These are phyloP conservation scores for Ligustrum vulgare DNA, from an alignment of 257 asterid species.

Conservation along the genomic window DNA sequence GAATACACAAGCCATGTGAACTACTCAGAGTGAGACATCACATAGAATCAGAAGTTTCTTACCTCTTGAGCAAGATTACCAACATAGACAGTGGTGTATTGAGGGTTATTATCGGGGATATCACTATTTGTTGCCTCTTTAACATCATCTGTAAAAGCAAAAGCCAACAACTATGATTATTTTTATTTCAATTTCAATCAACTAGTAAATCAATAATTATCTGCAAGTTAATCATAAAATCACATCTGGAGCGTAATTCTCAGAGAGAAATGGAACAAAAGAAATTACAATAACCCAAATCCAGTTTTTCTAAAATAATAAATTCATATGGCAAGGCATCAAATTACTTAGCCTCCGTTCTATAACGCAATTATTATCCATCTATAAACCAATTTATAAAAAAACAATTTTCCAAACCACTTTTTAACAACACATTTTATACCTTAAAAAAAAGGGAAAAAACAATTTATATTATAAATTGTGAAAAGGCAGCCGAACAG, in stretches of 20 bases:
- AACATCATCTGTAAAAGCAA: neutral
- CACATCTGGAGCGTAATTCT: neutral
- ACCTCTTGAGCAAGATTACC: neutral
- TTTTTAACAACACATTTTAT: no score
- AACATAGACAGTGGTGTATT: neutral
- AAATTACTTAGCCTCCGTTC: no score
- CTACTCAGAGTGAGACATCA: neutral
- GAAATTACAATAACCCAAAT: neutral
- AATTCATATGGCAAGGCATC: neutral
- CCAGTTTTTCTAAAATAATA: neutral
- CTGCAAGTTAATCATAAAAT: no score
- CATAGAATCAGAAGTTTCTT: neutral
- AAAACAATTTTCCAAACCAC: no score
- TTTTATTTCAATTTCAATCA: no score
- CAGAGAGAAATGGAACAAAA: neutral
- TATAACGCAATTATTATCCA: no score
- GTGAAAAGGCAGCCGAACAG: no score
- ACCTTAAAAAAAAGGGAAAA: no score
- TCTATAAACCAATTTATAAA: no score
- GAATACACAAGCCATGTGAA: neutral
- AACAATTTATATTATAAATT: no score
- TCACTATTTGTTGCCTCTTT: neutral
- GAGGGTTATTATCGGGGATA: neutral
- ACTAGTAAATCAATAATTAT: no score
- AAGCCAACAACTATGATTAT: neutral